Evolutionary conservation across 164 flowering plant species (phyloP).

Genomic region (Taxillus chinensis): DNA sequence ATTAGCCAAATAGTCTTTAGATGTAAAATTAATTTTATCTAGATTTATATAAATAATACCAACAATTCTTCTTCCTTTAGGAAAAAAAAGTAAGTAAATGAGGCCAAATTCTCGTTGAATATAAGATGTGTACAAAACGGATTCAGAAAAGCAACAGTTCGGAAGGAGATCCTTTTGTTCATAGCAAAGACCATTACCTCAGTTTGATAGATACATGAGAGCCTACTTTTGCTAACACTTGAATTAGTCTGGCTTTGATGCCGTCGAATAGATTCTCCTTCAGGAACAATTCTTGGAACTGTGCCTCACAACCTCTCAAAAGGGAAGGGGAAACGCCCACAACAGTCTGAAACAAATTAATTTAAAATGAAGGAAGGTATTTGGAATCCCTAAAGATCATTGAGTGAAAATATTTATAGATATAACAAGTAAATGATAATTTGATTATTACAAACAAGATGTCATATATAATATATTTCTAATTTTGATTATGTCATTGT

Average conservation of each 20-base stretch:
- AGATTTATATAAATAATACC: too few relatives aligned
- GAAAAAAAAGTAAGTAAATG: too few relatives aligned
- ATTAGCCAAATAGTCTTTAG: too few relatives aligned
- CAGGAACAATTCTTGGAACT: constrained; percentile 32
- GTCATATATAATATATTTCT: too few relatives aligned
- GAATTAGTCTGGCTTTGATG: constrained; percentile 29
- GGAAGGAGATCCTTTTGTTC: too few relatives aligned
- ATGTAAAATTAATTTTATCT: too few relatives aligned
- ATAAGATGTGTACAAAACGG: too few relatives aligned
- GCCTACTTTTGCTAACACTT: constrained; percentile 57
- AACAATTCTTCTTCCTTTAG: too few relatives aligned
- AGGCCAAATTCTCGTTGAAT: too few relatives aligned
- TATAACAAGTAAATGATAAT: neutral
- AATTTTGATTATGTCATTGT: too few relatives aligned
- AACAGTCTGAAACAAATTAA: constrained; percentile 37
- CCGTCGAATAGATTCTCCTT: constrained; percentile 28
- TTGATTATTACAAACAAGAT: neutral
- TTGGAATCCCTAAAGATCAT: neutral
- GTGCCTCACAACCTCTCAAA: constrained; percentile 59
- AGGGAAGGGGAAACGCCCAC: constrained; percentile 51
- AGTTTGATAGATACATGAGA: constrained; percentile 36
- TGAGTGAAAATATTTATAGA: neutral
- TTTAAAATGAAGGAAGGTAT: constrained; percentile 8
- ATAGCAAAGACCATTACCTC: constrained; percentile 29
- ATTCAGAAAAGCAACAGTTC: too few relatives aligned